A percentile compares a stretch with the other conserved stretches of the same genome.
These are phyloP conservation scores for Saxophila tyrrhenica DNA, from an alignment of 495 filamentous ascomycete genomes.

Conservation along the genomic window DNA sequence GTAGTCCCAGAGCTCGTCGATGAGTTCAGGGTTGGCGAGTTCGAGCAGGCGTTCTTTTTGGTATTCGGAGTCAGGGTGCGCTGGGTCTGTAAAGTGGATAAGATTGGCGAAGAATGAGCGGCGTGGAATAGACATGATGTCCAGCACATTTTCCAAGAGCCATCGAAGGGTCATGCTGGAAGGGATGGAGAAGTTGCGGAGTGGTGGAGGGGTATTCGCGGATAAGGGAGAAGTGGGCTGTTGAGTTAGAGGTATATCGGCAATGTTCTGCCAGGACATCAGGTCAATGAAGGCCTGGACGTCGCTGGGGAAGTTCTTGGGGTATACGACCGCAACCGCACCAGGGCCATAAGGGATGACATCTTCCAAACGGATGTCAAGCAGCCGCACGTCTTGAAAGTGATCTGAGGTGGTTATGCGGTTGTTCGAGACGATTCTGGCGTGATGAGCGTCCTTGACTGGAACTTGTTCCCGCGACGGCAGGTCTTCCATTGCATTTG, in stretches of 20 bases:
- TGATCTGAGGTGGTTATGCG: constrained; percentile 64
- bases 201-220: constrained; percentile 30
- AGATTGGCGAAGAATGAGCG: constrained; percentile 72
- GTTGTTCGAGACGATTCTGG: constrained; percentile 43
- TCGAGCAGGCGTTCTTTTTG: constrained; percentile 76
- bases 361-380: constrained; percentile 45
- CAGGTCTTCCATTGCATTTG: background rate
- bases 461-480: constrained; percentile 41
- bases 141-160: constrained; percentile 69
- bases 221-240: constrained; percentile 4
- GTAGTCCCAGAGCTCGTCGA: constrained; percentile 92
- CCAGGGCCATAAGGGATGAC: constrained; percentile 50
- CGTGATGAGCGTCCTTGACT: constrained; percentile 39
- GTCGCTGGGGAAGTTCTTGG: constrained; percentile 74
- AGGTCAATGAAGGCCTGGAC: constrained; percentile 61
- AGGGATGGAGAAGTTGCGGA: constrained; percentile 12
- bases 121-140: constrained; percentile 78
- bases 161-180: constrained; percentile 51
- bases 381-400: constrained; percentile 86
- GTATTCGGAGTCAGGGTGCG: constrained; percentile 45
- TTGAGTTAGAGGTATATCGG: constrained; percentile 46
- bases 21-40: constrained; percentile 61
- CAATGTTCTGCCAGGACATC: constrained; percentile 63
- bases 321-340: constrained; percentile 65
- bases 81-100: constrained; percentile 42